phyloP scores from a whole-genome alignment of 768 basidiomycete species.

The Hydnum rufescens region DNA sequence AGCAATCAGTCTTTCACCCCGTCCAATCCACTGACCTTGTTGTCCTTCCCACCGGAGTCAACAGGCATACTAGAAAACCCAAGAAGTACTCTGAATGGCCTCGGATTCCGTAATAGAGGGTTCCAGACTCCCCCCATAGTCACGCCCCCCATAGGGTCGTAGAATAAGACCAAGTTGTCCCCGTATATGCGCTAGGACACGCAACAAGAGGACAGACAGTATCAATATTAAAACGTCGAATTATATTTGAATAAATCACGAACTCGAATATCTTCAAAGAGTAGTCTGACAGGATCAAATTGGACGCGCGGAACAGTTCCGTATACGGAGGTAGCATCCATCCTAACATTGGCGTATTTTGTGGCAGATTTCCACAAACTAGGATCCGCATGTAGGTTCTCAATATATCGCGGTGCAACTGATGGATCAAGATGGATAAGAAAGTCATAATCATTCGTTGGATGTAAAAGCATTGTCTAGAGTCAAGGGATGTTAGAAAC shows the following conservation, averaged over 20 bases:
- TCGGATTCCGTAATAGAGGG: slow-evolving; percentile 36
- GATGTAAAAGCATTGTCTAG: slow-evolving; percentile 72
- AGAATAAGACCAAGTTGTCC: slow-evolving; percentile 67
- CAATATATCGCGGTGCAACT: slow-evolving; percentile 49
- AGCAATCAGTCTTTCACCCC: background rate
- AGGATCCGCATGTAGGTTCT: slow-evolving; percentile 39
- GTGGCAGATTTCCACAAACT: slow-evolving; percentile 26
- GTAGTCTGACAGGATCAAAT: slow-evolving; percentile 56
- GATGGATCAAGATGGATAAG: slow-evolving; percentile 51
- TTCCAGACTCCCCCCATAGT: slow-evolving; percentile 78
- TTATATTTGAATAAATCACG: slow-evolving; percentile 11
- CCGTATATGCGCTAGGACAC: slow-evolving; percentile 39
- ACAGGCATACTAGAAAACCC: slow-evolving; percentile 55
- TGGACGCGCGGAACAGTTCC: slow-evolving; percentile 29
- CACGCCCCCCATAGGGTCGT: slow-evolving; percentile 61
- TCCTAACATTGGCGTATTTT: slow-evolving; percentile 26
- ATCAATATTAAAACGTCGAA: too few species aligned
- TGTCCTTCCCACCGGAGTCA: slow-evolving; percentile 13
- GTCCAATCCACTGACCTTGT: slow-evolving; percentile 7
- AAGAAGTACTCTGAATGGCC: slow-evolving; percentile 62
- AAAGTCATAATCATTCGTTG: slow-evolving; percentile 70
- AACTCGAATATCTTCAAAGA: slow-evolving; percentile 59
- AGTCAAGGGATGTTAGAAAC: too few species aligned
- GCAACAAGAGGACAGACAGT: background rate
- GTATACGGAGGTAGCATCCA: slow-evolving; percentile 14